A percentile compares a stretch with the other conserved stretches of the same genome.
These are phyloP conservation scores for Exophiala oligosperma DNA, from an alignment of 2,329 filamentous ascomycete species.

Conservation along the genomic window DNA sequence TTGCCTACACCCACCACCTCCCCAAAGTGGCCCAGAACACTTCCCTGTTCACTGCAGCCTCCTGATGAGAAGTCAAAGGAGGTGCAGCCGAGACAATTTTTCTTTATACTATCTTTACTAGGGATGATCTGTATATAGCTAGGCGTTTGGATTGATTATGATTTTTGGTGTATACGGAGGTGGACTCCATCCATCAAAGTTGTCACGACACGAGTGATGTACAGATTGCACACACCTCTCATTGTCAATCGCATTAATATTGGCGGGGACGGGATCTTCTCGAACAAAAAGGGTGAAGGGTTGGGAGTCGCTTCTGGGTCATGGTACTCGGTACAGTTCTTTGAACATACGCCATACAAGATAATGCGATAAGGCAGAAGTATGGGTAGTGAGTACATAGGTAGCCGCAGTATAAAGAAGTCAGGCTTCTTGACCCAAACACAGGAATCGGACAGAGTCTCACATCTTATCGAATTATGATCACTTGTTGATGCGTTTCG, in stretches of 20 bases:
- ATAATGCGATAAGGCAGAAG: too few species aligned
- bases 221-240: neutral
- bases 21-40: constrained; percentile 13
- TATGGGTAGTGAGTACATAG: too few species aligned
- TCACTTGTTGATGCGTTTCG: too few species aligned
- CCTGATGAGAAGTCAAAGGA: neutral
- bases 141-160: constrained; percentile 7
- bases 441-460: too few species aligned
- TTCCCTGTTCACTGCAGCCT: constrained; percentile 13
- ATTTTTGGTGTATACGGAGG: neutral
- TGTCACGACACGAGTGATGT: neutral
- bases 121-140: neutral
- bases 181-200: too few species aligned
- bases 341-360: neutral
- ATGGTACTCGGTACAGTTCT: neutral
- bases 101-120: neutral
- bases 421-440: too few species aligned
- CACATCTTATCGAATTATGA: too few species aligned
- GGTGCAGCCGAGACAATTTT: neutral
- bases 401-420: too few species aligned
- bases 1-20: constrained; percentile 42
- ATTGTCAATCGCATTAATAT: neutral
- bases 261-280: neutral
- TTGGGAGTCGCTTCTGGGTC: neutral
- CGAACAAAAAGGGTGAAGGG: neutral